A percentile compares a stretch with the other conserved stretches of the same genome.
Conservation (phyloP, 2,329 filamentous ascomycete species). For the Cercospora zeina region DNA sequence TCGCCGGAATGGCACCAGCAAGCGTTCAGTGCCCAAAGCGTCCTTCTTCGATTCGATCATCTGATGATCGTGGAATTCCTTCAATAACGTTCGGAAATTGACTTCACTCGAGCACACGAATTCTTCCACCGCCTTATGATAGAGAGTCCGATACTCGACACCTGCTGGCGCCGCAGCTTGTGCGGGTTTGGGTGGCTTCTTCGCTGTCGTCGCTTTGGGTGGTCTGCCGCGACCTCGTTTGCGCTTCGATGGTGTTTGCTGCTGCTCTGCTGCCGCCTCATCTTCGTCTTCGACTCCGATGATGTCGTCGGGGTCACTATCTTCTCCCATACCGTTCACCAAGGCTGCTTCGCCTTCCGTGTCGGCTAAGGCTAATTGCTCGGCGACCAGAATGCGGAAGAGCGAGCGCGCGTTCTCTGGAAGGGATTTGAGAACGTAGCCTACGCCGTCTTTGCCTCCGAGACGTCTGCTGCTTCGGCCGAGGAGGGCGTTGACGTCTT, state of each 20-base stretch:
- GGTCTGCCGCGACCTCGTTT: constrained; percentile 31
- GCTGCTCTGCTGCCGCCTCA: constrained; percentile 36
- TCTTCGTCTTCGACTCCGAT: constrained; percentile 37
- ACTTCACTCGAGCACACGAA: constrained; percentile 97
- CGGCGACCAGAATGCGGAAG: constrained; percentile 80
- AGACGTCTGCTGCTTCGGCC: constrained; percentile 76
- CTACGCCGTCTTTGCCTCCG: constrained; percentile 86
- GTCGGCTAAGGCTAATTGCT: constrained; percentile 68
- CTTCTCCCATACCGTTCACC: constrained; percentile 36
- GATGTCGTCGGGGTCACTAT: constrained; percentile 34
- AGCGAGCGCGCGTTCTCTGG: constrained; percentile 89
- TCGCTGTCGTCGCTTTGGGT: constrained; percentile 20
- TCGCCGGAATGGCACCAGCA: constrained; percentile 80
- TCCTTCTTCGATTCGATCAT: constrained; percentile 93
- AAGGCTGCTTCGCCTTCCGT: constrained; percentile 53
- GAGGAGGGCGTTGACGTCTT: constrained; percentile 84
- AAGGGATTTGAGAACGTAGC: constrained; percentile 83
- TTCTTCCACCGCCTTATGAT: constrained; percentile 93
- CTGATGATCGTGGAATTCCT: constrained; percentile 98
- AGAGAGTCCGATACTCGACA: constrained; percentile 86
- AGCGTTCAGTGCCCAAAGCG: constrained; percentile 75
- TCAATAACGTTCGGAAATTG: constrained; percentile 88
- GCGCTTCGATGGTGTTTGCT: constrained; percentile 35
- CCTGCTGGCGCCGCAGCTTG: constrained; percentile 45
- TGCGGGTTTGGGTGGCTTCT: constrained; percentile 23